Base-by-base conservation (phyloP, 1,284 basidiomycete genomes). In the Ustilago trichophora region DNA sequence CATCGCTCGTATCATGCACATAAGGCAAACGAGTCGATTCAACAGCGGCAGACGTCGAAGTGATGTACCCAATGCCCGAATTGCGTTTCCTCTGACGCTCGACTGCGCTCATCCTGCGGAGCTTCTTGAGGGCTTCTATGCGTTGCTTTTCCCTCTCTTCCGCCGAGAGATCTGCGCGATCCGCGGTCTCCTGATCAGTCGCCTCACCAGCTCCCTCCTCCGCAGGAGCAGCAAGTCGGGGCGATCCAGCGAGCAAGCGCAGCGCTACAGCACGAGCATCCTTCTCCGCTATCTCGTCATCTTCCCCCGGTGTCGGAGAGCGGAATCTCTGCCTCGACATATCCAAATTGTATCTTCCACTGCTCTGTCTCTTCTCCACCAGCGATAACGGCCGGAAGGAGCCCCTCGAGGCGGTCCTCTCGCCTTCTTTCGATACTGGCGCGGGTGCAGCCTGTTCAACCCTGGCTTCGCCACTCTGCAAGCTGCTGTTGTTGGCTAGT, bases 51-150 rank as follows among this genome's bases (percentile, higher is more conserved):
- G 34, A n/a, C 12, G 37, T 32, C 10, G 58, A 57, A 7, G 53
- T 63, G 29, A 69, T 69, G 48, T 69, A 69, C 6, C 47, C 66
- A 41, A 69, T 69, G 5, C 66, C 66, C 19, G 66, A 69, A 34
- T 29, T 69, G 21, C 66, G 50, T 19, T 69, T 69, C 48, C 26
- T 47, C 44, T 69, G 50, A n/a, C 66, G 59, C 33, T 69, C 66
- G 21, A 55, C 24, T 1, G 66, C 59, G 37, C 66, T 69, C 66
- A 69, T 69, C 0, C 59, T 46, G 4, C 59, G 55, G 4, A 64
- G 26, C 48, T 49, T 57, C 41, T 69, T 69, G 44, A 68, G 58
- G 13, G 65, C 65, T 18, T 53, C 57, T 18, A 67, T 33, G 19
- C 57, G 52, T 56, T 67, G 57, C 45, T 60, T 48, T 42, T 67